A percentile compares a stretch with the other conserved stretches of the same genome.
phyloP scores from a whole-genome alignment of 345 rosid genomes.

The Carallia brachiata region DNA sequence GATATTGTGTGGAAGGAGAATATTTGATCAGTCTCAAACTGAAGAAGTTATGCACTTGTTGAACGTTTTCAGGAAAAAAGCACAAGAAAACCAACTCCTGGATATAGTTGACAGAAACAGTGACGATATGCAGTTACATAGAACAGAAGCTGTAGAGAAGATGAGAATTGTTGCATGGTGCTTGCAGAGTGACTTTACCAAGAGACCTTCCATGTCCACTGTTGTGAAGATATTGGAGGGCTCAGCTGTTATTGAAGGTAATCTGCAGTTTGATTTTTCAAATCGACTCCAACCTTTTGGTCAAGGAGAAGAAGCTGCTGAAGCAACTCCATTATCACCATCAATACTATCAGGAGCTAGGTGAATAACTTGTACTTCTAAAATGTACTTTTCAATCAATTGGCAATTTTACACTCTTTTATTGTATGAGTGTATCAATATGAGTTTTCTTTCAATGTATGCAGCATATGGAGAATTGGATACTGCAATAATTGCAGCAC shows the following conservation, averaged over 20 bases:
- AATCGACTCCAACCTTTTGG: too few relatives aligned
- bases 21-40: background rate
- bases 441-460: too few relatives aligned
- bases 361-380: too few relatives aligned
- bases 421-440: too few relatives aligned
- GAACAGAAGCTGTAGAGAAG: background rate
- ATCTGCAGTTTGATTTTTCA: background rate
- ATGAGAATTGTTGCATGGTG: slow-evolving; percentile 3
- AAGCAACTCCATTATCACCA: background rate
- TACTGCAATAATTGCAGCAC: background rate
- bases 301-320: slow-evolving; percentile 1
- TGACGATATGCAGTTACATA: background rate
- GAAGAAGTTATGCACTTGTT: background rate
- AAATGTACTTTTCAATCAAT: too few relatives aligned
- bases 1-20: background rate
- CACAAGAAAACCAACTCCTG: background rate
- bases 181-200: background rate
- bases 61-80: background rate
- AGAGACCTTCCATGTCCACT: slow-evolving; percentile 3
- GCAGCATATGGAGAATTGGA: background rate
- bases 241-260: background rate
- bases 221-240: slow-evolving; percentile 2
- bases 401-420: too few relatives aligned
- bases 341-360: background rate
- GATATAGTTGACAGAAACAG: background rate